phyloP scores from a whole-genome alignment of 2,329 filamentous ascomycete genomes.

The Phyllosticta citriasiana region DNA sequence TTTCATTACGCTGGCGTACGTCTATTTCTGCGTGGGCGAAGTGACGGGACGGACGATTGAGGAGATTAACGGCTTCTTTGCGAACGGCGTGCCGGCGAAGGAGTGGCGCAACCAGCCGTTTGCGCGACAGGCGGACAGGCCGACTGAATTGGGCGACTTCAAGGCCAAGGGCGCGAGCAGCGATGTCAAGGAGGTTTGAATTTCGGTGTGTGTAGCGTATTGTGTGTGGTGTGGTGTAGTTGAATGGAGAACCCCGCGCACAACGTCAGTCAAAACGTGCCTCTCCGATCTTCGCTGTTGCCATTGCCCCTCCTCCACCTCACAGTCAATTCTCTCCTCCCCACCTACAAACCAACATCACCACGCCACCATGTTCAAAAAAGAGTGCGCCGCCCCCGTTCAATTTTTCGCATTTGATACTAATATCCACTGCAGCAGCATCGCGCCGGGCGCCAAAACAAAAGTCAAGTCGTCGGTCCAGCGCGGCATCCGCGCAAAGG shows the following conservation, averaged over 20 bases:
- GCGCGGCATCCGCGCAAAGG: constrained; percentile 70
- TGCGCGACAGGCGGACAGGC: not conserved
- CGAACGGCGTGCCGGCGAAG: not conserved
- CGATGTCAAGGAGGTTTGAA: not conserved
- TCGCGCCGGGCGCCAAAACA: constrained; percentile 70
- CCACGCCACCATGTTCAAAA: constrained; percentile 68
- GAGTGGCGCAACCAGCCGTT: not conserved
- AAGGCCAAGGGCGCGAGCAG: not conserved
- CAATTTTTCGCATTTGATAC: constrained; percentile 2
- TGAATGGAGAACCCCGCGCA: not conserved
- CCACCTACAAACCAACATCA: not conserved
- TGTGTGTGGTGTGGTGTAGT: not conserved
- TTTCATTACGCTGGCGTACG: constrained; percentile 5
- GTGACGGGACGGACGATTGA: constrained; percentile 5
- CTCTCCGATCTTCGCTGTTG: constrained; percentile 5
- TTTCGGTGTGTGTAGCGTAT: too few relatives aligned
- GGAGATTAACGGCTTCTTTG: constrained; percentile 16
- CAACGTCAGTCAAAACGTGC: constrained; percentile 8
- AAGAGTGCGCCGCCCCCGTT: constrained; percentile 54
- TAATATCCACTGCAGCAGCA: constrained; percentile 38
- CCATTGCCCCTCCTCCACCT: not conserved
- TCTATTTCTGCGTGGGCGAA: constrained; percentile 7
- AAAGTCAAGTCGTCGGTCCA: constrained; percentile 97
- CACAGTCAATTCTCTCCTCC: constrained; percentile 21
- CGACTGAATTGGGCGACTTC: not conserved